phyloP scores from a whole-genome alignment of 345 rosid species.

The Streptanthus diversifolius region DNA sequence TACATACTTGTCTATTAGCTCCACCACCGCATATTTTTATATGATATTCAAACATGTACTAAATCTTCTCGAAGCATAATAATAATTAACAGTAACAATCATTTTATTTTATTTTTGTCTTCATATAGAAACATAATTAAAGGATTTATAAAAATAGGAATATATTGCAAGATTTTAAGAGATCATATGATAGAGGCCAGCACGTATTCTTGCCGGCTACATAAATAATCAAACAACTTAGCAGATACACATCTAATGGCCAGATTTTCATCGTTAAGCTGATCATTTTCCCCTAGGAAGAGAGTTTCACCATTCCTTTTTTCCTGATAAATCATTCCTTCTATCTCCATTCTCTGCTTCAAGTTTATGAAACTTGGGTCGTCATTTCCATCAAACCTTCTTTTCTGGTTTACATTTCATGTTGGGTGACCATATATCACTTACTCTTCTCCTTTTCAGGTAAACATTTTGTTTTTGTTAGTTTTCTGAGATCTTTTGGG shows the following conservation, averaged over 20 bases:
- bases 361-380: neutral
- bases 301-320: neutral
- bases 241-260: conserved; percentile 26
- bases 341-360: neutral
- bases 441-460: conserved; percentile 2
- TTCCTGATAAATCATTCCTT: neutral
- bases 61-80: conserved; percentile 15
- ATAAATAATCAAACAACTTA: conserved; percentile 18
- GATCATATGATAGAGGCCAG: conserved; percentile 24
- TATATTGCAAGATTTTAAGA: conserved; percentile 3
- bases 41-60: conserved; percentile 22
- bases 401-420: neutral
- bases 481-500: neutral
- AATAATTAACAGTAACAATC: neutral
- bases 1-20: conserved; percentile 18
- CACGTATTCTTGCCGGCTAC: conserved; percentile 31
- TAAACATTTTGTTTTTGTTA: neutral
- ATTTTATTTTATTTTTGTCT: neutral
- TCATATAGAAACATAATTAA: neutral
- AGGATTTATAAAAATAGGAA: neutral
- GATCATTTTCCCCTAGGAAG: neutral
- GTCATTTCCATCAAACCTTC: neutral
- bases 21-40: conserved; percentile 20
- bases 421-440: conserved; percentile 3
- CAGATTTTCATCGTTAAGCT: conserved; percentile 15